phyloP scores from a whole-genome alignment of 2,329 filamentous ascomycete species.

The Nothophoma quercina region DNA sequence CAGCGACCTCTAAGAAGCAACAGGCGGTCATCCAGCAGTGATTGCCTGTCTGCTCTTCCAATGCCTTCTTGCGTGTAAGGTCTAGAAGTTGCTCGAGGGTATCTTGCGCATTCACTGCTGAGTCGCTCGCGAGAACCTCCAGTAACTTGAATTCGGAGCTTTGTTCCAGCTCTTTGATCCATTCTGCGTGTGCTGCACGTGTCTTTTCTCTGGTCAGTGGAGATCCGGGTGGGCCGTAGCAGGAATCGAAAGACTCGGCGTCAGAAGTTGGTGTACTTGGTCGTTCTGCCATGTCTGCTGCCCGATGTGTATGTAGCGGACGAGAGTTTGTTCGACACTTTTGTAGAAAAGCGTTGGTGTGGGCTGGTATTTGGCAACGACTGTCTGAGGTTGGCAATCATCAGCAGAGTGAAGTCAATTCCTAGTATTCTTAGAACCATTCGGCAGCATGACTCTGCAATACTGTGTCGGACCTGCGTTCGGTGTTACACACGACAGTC shows the following conservation, averaged over 20 bases:
- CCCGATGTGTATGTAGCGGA: not conserved
- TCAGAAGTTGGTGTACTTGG: slow-evolving; percentile 1
- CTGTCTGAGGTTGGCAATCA: too few relatives aligned
- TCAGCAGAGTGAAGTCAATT: too few relatives aligned
- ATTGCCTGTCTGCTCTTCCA: slow-evolving; percentile 5
- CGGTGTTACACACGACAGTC: too few relatives aligned
- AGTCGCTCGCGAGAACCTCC: not conserved
- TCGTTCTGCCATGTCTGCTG: not conserved
- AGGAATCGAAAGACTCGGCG: not conserved
- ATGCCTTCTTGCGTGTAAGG: not conserved
- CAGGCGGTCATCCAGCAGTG: slow-evolving; percentile 21
- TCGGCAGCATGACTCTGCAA: too few relatives aligned
- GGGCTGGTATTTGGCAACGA: too few relatives aligned
- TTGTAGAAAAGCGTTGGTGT: too few relatives aligned
- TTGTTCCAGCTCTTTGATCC: slow-evolving; percentile 9
- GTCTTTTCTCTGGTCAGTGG: slow-evolving; percentile 7
- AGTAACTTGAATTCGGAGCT: slow-evolving; percentile 5
- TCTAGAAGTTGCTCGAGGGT: slow-evolving; percentile 2
- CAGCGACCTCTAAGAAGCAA: slow-evolving; percentile 7
- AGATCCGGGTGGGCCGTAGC: slow-evolving; percentile 4
- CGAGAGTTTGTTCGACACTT: not conserved
- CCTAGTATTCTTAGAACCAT: too few relatives aligned
- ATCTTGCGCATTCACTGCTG: not conserved
- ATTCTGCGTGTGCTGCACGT: slow-evolving; percentile 2
- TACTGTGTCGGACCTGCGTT: too few relatives aligned